Percentiles rank a stretch among this genome's conserved stretches.
phyloP scores from a whole-genome alignment of 2,329 filamentous ascomycete species.

The Aureobasidium sp. region DNA sequence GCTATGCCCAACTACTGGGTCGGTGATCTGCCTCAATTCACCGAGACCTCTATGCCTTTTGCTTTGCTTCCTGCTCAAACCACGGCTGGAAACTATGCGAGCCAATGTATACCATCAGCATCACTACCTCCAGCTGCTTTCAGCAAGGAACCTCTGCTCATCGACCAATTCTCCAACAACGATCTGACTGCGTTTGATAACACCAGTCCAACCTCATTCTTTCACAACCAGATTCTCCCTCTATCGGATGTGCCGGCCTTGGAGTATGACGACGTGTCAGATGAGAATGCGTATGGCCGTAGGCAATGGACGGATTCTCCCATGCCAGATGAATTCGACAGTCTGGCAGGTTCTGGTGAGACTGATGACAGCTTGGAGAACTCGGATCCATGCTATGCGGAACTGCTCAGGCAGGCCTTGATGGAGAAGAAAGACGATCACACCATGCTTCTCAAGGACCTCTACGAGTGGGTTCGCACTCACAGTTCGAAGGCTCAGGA shows the following conservation, averaged over 20 bases:
- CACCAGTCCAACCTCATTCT: not conserved
- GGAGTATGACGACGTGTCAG: slow-evolving; percentile 1
- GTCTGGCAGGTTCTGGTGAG: not conserved
- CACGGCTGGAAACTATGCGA: not conserved
- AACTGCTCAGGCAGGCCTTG: slow-evolving; percentile 70
- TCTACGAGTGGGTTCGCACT: slow-evolving; percentile 82
- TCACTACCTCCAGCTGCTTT: slow-evolving; percentile 5
- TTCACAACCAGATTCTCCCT: not conserved
- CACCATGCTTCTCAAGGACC: slow-evolving; percentile 71
- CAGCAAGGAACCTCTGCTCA: not conserved
- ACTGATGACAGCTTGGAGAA: slow-evolving; percentile 16
- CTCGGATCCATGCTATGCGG: slow-evolving; percentile 52
- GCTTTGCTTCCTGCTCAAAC: not conserved
- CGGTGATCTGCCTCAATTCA: not conserved
- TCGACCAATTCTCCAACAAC: not conserved
- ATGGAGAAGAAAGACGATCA: slow-evolving; percentile 43
- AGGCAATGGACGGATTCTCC: slow-evolving; percentile 8
- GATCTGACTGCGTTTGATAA: not conserved
- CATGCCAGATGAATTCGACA: not conserved
- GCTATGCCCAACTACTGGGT: not conserved
- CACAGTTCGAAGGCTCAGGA: slow-evolving; percentile 69
- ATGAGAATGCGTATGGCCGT: not conserved
- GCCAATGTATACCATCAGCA: not conserved
- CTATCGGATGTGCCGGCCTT: slow-evolving; percentile 1
- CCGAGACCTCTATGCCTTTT: not conserved